Evolutionary conservation across 768 basidiomycete genomes (phyloP).

Genomic region (Clitopilus hobsonii): DNA sequence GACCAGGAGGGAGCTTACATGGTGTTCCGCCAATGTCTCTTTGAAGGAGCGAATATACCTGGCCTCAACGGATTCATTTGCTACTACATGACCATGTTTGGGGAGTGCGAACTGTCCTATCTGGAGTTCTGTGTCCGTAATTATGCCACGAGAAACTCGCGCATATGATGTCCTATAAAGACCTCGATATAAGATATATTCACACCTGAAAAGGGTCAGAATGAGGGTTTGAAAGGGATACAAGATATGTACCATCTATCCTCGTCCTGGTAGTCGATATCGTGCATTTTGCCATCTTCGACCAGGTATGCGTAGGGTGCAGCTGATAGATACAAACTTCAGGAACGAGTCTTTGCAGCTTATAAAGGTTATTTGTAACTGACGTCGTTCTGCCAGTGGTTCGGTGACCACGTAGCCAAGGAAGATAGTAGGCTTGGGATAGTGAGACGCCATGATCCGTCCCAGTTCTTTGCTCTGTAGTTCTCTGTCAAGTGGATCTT

Average conservation of each 20-base stretch:
- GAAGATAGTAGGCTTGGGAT: conserved; percentile 73
- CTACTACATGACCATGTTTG: conserved; percentile 43
- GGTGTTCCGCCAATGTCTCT: conserved; percentile 57
- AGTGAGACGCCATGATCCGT: conserved; percentile 65
- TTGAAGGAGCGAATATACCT: conserved; percentile 66
- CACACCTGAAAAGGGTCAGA: conserved; percentile 53
- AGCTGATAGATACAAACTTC: conserved; percentile 41
- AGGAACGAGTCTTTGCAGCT: conserved; percentile 2
- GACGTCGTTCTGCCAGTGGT: conserved; percentile 60
- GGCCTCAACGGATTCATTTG: conserved; percentile 55
- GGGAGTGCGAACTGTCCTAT: conserved; percentile 83
- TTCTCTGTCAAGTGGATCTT: conserved; percentile 84
- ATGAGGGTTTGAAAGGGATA: not conserved
- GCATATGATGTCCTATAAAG: conserved; percentile 80
- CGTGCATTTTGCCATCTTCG: conserved; percentile 73
- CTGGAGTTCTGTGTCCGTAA: conserved; percentile 90
- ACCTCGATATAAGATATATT: conserved; percentile 85
- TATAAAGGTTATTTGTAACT: conserved; percentile 20
- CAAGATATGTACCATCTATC: conserved; percentile 57
- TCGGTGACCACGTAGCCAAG: conserved; percentile 78
- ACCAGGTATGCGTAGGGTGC: conserved; percentile 74
- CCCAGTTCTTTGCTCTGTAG: conserved; percentile 80
- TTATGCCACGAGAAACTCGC: conserved; percentile 72
- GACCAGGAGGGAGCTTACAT: conserved; percentile 38
- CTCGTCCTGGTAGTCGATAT: conserved; percentile 69